phyloP scores from a whole-genome alignment of 73 alveolate genomes.

The Symbiodinium natans region DNA sequence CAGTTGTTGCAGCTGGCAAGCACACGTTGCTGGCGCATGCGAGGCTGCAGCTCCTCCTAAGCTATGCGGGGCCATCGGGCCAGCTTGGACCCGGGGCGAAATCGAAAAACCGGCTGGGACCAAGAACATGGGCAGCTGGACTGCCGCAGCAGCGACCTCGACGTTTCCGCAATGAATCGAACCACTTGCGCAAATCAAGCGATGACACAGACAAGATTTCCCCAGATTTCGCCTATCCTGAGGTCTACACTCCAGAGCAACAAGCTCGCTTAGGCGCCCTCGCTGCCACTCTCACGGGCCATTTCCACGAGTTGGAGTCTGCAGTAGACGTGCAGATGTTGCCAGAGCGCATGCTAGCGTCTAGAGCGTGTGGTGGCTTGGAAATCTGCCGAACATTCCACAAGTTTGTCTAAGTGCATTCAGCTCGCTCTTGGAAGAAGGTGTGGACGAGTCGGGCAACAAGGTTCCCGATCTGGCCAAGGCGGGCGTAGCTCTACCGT shows the following conservation, averaged over 20 bases:
- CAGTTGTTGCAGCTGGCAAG: not conserved
- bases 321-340: not conserved
- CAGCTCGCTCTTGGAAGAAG: not conserved
- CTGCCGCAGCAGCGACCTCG: constrained; percentile 16
- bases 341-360: not conserved
- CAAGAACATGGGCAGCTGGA: constrained; percentile 86
- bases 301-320: not conserved
- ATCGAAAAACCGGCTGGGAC: constrained; percentile 72
- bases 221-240: not conserved
- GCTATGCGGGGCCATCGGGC: constrained; percentile 44
- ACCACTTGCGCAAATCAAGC: no score
- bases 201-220: not conserved
- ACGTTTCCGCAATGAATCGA: not conserved
- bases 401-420: not conserved
- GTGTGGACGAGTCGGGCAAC: constrained; percentile 31
- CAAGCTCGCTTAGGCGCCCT: constrained; percentile 22
- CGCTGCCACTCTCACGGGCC: no score
- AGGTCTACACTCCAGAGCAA: constrained; percentile 39
- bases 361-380: not conserved
- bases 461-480: not conserved
- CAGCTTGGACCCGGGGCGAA: constrained; percentile 39
- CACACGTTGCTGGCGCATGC: not conserved
- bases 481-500: not conserved
- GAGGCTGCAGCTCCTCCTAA: not conserved
- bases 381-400: not conserved